These are phyloP conservation scores for Grammothele lineata DNA, from an alignment of 768 basidiomycete genomes.

Conservation along the genomic window DNA sequence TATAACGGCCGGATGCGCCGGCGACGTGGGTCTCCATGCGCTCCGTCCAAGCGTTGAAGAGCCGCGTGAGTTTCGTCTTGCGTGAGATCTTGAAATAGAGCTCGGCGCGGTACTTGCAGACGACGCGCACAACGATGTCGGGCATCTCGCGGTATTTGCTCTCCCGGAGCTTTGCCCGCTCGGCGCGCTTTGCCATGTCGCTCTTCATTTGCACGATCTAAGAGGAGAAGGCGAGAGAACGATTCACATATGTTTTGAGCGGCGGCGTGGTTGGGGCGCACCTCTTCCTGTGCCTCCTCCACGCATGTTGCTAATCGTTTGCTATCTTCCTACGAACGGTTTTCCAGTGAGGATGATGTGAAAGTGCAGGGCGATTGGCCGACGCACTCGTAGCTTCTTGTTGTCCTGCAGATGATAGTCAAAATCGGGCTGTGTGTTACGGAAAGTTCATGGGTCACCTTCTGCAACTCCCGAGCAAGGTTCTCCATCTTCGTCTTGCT, in stretches of 20 bases:
- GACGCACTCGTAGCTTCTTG: constrained; percentile 75
- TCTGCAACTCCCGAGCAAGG: constrained; percentile 83
- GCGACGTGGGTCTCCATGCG: constrained; percentile 59
- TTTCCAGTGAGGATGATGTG: constrained; percentile 31
- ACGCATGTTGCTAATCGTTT: constrained; percentile 75
- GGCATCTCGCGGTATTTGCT: constrained; percentile 80
- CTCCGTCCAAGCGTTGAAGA: constrained; percentile 87
- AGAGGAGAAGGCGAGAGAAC: neutral
- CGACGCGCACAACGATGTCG: constrained; percentile 87
- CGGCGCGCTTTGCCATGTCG: constrained; percentile 75
- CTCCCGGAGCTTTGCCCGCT: constrained; percentile 75
- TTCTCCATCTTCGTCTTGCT: constrained; percentile 89
- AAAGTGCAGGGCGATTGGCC: constrained; percentile 28
- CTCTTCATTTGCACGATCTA: constrained; percentile 79
- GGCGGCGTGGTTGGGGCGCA: constrained; percentile 26
- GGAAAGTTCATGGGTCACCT: constrained; percentile 42
- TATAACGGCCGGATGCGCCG: neutral
- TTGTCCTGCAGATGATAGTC: constrained; percentile 58
- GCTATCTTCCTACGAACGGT: constrained; percentile 65
- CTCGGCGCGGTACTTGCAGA: constrained; percentile 86
- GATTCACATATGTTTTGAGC: neutral
- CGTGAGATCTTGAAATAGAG: constrained; percentile 91
- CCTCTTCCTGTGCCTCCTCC: constrained; percentile 87
- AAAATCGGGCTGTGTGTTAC: constrained; percentile 7
- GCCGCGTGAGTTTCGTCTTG: constrained; percentile 78